phyloP scores from a whole-genome alignment of 139 green algal species.

The Diplosphaera chodatii region DNA sequence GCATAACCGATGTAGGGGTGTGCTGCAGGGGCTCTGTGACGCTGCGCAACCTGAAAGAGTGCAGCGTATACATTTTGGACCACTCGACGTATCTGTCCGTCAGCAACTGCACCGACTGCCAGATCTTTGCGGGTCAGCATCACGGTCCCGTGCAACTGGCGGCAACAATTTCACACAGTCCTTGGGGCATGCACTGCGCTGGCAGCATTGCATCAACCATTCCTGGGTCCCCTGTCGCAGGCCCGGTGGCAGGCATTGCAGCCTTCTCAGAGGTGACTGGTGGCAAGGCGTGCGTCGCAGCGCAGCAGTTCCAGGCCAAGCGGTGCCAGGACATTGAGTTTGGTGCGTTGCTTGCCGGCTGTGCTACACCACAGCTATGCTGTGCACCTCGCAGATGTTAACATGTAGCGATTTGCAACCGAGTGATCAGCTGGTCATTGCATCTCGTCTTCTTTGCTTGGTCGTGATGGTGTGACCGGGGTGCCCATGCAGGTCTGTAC shows the following conservation, averaged over 20 bases:
- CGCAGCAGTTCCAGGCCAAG: slow-evolving; percentile 42
- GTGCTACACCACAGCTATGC: too few species aligned
- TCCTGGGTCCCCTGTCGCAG: too few species aligned
- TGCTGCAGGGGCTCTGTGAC: slow-evolving; percentile 31
- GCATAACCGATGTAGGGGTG: too few species aligned
- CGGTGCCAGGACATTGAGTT: slow-evolving; percentile 34
- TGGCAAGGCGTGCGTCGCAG: slow-evolving; percentile 36
- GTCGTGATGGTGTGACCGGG: too few species aligned
- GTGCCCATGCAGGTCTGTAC: slow-evolving; percentile 60
- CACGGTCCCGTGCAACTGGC: too few species aligned
- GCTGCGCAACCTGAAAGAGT: slow-evolving; percentile 33
- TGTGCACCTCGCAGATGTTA: too few species aligned
- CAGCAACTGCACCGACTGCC: slow-evolving; percentile 34
- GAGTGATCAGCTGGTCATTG: too few species aligned
- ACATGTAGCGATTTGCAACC: too few species aligned
- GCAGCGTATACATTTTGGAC: slow-evolving; percentile 51
- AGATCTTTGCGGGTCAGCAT: slow-evolving; percentile 49
- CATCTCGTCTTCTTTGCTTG: too few species aligned
- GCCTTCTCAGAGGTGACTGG: slow-evolving; percentile 30
- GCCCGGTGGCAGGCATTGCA: slow-evolving; percentile 45
- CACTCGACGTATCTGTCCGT: slow-evolving; percentile 46
- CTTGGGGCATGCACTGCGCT: too few species aligned
- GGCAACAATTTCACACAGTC: too few species aligned
- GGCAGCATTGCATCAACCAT: too few species aligned
- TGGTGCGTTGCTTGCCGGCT: slow-evolving; percentile 20